Base-by-base conservation (phyloP, 108 stramenopile species). In the Asterionellopsis glacialis region DNA sequence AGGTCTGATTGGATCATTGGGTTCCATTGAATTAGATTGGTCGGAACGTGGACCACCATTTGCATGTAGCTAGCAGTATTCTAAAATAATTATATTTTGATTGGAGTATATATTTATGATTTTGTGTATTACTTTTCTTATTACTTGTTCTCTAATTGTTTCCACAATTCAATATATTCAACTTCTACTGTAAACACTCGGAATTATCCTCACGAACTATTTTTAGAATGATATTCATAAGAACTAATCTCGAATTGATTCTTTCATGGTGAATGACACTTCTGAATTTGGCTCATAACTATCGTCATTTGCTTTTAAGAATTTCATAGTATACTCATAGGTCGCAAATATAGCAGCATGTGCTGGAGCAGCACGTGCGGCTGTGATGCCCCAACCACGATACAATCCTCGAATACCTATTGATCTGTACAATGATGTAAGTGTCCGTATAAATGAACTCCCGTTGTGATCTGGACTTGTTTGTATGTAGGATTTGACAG, bases 11-110 rank as follows among this genome's bases (percentile, higher is more conserved):
- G 83, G 83, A 18, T 64, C 83, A 4, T 43, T 84, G 4, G 72
- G 76, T 0, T 70, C 72, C 1, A 84, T 84, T 40, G 63, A 74
- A 44, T 47, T 72, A 26, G 83, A 84, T 67, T 82, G 81, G 81
- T 45, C 67, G 45, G 64, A 61, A 51, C 68, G 68, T 42, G 61
- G 70, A 59, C 68, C 55, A 21, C 77, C 77, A 0, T 82, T 82
- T 70, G 60, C 77, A 1, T 82, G 76, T 45, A 55, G 43, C 12
- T 74, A 41, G 55, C 5, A 33, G 33, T 7, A 33, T 33, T 7
- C 2, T 33, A 33, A 33, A 33, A 5, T 33, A 33, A 5, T 5
- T 2, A 5, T 7, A 33, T 33, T 5, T 33, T 33, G 33, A 5
- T 7, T 33, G 33, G 33, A 33, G 33, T n/a, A 33, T 33, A 7